Percentiles rank a stretch among this genome's conserved stretches.
Evolutionary conservation across 2,329 filamentous ascomycete genomes (phyloP).

Genomic region (Knoxdaviesia capensis): DNA sequence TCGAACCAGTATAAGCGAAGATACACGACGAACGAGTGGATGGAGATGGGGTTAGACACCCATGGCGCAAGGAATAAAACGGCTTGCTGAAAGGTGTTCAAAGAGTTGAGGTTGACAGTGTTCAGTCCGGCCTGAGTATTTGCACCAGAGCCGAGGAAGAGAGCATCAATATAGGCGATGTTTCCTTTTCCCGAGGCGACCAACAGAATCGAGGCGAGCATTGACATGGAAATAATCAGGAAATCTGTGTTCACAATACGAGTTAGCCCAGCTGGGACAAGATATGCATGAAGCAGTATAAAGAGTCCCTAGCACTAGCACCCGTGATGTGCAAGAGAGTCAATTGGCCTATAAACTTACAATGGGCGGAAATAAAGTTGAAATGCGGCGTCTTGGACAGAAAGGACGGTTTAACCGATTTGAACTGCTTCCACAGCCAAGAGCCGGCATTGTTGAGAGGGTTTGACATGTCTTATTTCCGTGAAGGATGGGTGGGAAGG

Average conservation of each 20-base stretch:
- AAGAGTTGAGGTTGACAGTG: slow-evolving; percentile 45
- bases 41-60: slow-evolving; percentile 63
- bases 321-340: background rate
- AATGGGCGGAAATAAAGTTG: slow-evolving; percentile 68
- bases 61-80: slow-evolving; percentile 52
- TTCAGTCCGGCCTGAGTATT: slow-evolving; percentile 91
- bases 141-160: slow-evolving; percentile 71
- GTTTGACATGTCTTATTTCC: background rate
- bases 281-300: background rate
- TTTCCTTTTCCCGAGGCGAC: slow-evolving; percentile 37
- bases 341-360: slow-evolving; percentile 22
- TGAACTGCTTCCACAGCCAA: slow-evolving; percentile 20
- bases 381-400: slow-evolving; percentile 44
- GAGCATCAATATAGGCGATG: slow-evolving; percentile 63
- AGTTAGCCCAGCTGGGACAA: background rate
- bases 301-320: background rate
- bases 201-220: slow-evolving; percentile 60
- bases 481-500: background rate
- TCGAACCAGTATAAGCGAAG: slow-evolving; percentile 96
- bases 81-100: slow-evolving; percentile 55
- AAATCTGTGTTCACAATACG: slow-evolving; percentile 30
- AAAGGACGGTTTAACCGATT: slow-evolving; percentile 33
- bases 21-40: slow-evolving; percentile 75
- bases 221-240: slow-evolving; percentile 55
- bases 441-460: background rate